Conservation (phyloP, 225 moss, liverwort and hornwort genomes). For the Climacium dendroides region DNA sequence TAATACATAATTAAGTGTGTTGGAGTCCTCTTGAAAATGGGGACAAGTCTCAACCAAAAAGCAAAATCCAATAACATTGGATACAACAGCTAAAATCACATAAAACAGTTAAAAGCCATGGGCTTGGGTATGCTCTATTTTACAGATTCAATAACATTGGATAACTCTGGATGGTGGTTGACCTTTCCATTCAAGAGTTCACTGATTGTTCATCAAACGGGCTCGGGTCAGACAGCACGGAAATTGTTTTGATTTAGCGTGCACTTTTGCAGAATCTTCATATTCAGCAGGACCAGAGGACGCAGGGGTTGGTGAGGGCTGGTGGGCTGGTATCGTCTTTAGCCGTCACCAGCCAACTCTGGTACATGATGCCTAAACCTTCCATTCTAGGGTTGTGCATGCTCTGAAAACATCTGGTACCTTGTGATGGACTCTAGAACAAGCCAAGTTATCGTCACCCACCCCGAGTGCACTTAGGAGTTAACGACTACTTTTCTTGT, state of each 20-base stretch:
- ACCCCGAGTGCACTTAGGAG: background rate
- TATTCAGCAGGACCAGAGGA: constrained; percentile 72
- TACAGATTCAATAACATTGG: background rate
- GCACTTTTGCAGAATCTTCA: constrained; percentile 32
- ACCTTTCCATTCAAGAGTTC: background rate
- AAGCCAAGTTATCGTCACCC: background rate
- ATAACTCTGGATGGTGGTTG: background rate
- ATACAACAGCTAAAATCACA: background rate
- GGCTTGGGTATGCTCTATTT: background rate
- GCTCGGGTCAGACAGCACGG: background rate
- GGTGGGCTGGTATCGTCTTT: constrained; percentile 83
- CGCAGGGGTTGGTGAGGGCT: constrained; percentile 68
- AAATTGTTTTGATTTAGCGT: background rate
- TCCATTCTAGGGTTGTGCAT: background rate
- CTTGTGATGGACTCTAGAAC: background rate
- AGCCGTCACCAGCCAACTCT: constrained; percentile 52
- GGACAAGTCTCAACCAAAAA: background rate
- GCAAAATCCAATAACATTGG: background rate
- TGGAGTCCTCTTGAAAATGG: background rate
- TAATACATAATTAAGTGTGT: background rate
- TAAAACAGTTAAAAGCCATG: background rate
- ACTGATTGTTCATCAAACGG: background rate
- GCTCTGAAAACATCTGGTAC: background rate
- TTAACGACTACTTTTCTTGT: background rate
- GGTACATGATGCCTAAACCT: constrained; percentile 24